Evolutionary conservation across 208 protist genomes (phyloP).

Genomic region (Trichomonas vaginalis): DNA sequence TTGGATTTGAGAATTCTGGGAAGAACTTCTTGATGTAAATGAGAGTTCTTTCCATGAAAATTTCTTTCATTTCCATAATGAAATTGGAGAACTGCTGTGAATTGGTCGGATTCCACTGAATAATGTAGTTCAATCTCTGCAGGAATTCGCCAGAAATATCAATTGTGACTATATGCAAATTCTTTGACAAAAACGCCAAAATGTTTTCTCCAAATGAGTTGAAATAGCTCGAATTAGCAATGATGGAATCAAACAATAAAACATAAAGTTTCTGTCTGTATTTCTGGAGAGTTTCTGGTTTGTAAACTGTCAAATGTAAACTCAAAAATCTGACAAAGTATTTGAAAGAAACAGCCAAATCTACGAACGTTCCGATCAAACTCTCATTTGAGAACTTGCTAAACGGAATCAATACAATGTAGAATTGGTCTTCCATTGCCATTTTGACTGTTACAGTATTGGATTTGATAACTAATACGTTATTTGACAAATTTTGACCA

Average conservation of each 20-base stretch:
- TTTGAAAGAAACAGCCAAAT: background rate
- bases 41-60: background rate
- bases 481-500: too few relatives aligned
- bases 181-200: background rate
- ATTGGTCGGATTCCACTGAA: background rate
- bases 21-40: background rate
- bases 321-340: background rate
- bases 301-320: background rate
- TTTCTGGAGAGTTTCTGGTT: background rate
- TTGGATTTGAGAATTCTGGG: background rate
- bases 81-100: background rate
- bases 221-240: background rate
- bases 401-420: background rate
- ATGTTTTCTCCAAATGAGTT: background rate
- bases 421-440: too few relatives aligned
- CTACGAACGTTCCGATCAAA: background rate
- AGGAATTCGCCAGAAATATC: background rate
- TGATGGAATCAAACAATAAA: background rate
- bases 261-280: background rate
- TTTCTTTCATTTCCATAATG: background rate
- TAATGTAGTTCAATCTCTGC: background rate
- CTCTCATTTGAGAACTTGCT: background rate
- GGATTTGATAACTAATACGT: too few relatives aligned
- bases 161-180: background rate
- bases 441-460: too few relatives aligned